phyloP scores from a whole-genome alignment of 2,329 filamentous ascomycete species.

The Ascochyta fabae region DNA sequence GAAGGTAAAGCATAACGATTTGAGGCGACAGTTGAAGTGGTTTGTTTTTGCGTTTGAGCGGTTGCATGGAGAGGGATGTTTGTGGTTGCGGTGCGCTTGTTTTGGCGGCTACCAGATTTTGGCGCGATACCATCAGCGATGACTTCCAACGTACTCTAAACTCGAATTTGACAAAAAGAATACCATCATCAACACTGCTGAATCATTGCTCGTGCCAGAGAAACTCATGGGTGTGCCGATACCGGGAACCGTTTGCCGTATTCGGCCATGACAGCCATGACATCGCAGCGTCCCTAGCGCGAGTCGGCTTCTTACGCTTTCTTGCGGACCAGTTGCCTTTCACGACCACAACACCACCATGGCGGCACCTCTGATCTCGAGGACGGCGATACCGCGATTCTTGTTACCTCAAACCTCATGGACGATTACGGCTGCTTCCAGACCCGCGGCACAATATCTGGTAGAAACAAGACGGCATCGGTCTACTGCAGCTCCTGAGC shows the following conservation, averaged over 20 bases:
- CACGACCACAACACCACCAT: conserved; percentile 33
- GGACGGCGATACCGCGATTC: conserved; percentile 46
- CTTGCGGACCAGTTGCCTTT: conserved; percentile 11
- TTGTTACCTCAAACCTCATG: conserved; percentile 48
- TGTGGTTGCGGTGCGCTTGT: background rate
- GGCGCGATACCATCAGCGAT: background rate
- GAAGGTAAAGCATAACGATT: conserved; percentile 42
- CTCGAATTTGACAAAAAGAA: background rate
- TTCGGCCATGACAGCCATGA: conserved; percentile 27
- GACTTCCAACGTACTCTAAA: background rate
- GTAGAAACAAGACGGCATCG: conserved; percentile 26
- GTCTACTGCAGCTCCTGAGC: conserved; percentile 21
- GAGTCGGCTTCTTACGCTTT: conserved; percentile 11
- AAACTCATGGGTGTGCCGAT: conserved; percentile 1
- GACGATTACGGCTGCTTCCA: conserved; percentile 33
- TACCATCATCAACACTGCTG: background rate
- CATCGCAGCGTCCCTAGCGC: conserved; percentile 11
- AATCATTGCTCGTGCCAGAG: background rate
- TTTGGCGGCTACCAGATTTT: background rate
- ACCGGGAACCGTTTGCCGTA: conserved; percentile 27
- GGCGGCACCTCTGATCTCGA: conserved; percentile 30
- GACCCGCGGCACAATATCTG: conserved; percentile 24
- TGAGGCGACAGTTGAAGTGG: background rate
- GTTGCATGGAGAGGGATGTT: conserved; percentile 33
- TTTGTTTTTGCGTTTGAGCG: conserved; percentile 19